Evolutionary conservation across 768 basidiomycete species (phyloP).

Genomic region (Ephemerocybe angulata): DNA sequence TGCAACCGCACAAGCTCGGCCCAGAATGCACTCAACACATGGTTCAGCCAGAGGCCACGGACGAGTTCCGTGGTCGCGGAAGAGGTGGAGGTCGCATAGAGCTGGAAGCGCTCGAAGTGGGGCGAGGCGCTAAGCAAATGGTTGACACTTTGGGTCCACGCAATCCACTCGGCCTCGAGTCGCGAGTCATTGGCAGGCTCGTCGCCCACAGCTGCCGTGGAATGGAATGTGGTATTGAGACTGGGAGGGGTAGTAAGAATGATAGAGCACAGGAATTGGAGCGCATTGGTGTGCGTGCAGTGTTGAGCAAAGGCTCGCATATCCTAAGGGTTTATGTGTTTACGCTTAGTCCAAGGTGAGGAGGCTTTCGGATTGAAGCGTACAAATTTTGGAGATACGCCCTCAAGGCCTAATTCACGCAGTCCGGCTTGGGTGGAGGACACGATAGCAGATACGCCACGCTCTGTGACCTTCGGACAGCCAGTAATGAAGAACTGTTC

Average conservation of each 20-base stretch:
- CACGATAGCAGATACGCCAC: slow-evolving; percentile 52
- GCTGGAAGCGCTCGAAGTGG: neutral
- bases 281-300: slow-evolving; percentile 31
- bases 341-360: too few species aligned
- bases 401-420: slow-evolving; percentile 55
- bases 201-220: too few species aligned
- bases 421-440: slow-evolving; percentile 45
- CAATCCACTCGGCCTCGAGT: too few species aligned
- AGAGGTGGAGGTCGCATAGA: neutral
- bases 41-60: neutral
- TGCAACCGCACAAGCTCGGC: slow-evolving; percentile 46
- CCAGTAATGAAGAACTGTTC: slow-evolving; percentile 61
- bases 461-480: slow-evolving; percentile 65
- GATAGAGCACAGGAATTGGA: slow-evolving; percentile 49
- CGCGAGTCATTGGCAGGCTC: too few species aligned
- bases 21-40: slow-evolving; percentile 49
- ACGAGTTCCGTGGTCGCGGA: neutral
- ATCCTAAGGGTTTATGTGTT: too few species aligned
- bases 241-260: slow-evolving; percentile 35
- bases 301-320: slow-evolving; percentile 41
- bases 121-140: neutral
- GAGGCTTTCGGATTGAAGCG: too few species aligned
- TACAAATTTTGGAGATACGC: slow-evolving; percentile 59
- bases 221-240: too few species aligned
- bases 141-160: too few species aligned